Base-by-base conservation (phyloP, 2,329 filamentous ascomycete genomes). In the Allantophomopsis cytisporea region DNA sequence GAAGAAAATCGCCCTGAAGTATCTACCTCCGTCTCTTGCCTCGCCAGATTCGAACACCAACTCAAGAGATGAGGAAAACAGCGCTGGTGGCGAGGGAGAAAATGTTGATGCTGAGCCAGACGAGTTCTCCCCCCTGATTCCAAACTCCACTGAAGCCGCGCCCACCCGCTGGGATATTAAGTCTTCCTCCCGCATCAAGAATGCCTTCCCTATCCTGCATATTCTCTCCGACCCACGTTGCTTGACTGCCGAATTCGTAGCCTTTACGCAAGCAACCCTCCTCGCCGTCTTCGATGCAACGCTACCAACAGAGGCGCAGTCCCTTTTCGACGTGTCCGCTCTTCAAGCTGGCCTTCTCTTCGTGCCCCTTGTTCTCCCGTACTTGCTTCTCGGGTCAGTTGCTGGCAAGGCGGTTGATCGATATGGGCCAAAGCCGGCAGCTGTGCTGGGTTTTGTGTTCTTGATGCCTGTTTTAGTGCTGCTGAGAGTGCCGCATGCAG, bases 1-100 rank as follows among this genome's bases (percentile, higher is more conserved):
- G 54, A 77, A 76, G 55, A 75, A 72, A 50, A 62, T 65, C 1
- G 73, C 73, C 1, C 54, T 53, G 7, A 60, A 59, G 43, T 73
- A 69, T 8, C 23, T 28, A 12, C 23, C 23, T 8, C 7, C 23
- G 11, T 28, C 23, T 12, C 3, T 14, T 30, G 17, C 28, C 11
- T 21, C 13, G 15, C 7, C 34, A 12, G 36, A 37, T n/a, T n/a
- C n/a, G n/a, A n/a, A n/a, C n/a, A n/a, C n/a, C n/a, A n/a, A n/a
- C n/a, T 39, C 51, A 34, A 58, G 35, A 33, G 14, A 40, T 13
- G 40, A 42, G n/a, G 53, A 57, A 31, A 45, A 50, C 7, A 45
- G 50, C 21, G 39, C 39, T 11, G 47, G 41, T 31, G 41, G 47
- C 5, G 39, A 43, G 16, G 45, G 31, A 5, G 15, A 32, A 15